Conservation (phyloP, 2,329 filamentous ascomycete genomes). For the Peltaster fructicola region DNA sequence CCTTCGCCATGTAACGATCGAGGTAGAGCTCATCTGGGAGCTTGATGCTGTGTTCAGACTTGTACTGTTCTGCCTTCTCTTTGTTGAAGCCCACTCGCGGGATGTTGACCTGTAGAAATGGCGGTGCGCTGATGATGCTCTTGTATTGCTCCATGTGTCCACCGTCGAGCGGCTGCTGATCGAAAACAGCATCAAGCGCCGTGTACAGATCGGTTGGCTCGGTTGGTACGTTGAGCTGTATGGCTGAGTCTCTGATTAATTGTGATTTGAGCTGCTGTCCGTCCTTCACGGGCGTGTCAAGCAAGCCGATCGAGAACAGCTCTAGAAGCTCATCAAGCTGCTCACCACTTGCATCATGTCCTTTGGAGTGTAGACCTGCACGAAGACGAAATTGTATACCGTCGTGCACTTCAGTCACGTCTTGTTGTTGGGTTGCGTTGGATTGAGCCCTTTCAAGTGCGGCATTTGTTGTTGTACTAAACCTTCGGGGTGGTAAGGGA, state of each 20-base stretch:
- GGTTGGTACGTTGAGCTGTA: slow-evolving; percentile 40
- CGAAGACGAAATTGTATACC: slow-evolving; percentile 84
- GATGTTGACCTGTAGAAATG: slow-evolving; percentile 76
- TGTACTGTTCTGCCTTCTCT: slow-evolving; percentile 40
- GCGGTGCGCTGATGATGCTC: slow-evolving; percentile 47
- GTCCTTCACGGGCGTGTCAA: slow-evolving; percentile 9
- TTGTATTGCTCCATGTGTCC: slow-evolving; percentile 39
- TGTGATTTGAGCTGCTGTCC: slow-evolving; percentile 5
- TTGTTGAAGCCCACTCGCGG: slow-evolving; percentile 62
- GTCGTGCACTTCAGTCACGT: slow-evolving; percentile 89
- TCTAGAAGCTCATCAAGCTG: slow-evolving; percentile 46
- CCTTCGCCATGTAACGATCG: slow-evolving; percentile 66
- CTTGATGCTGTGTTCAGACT: slow-evolving; percentile 59
- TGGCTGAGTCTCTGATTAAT: slow-evolving; percentile 35
- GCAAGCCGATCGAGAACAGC: slow-evolving; percentile 12
- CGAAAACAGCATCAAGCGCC: slow-evolving; percentile 71
- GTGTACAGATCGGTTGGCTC: slow-evolving; percentile 56
- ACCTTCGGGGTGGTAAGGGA: slow-evolving; percentile 35
- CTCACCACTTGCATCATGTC: slow-evolving; percentile 48
- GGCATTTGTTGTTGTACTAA: slow-evolving; percentile 11
- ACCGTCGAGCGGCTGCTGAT: slow-evolving; percentile 53
- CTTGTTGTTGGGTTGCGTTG: slow-evolving; percentile 54
- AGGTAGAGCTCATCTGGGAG: slow-evolving; percentile 72
- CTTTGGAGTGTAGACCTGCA: slow-evolving; percentile 62
- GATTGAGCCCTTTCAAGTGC: slow-evolving; percentile 35